Evolutionary conservation across 1,284 basidiomycete species (phyloP).

Genomic region (Gomphus bonarii): DNA sequence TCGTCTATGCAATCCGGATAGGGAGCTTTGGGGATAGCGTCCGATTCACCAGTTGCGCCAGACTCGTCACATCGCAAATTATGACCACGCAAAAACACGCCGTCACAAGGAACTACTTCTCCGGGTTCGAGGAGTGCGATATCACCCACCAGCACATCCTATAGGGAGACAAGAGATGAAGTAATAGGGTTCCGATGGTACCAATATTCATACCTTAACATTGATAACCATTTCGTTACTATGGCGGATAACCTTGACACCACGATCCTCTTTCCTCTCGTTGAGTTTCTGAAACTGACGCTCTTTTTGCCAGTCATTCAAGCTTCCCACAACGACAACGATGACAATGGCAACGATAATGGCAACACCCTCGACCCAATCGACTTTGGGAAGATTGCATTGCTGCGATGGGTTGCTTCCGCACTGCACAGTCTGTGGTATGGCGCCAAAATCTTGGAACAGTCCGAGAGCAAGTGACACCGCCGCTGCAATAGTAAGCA

Average conservation of each 20-base stretch:
- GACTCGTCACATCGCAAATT: constrained; percentile 96
- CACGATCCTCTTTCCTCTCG: constrained; percentile 92
- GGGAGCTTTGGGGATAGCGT: constrained; percentile 83
- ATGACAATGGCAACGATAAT: constrained; percentile 86
- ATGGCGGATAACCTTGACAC: constrained; percentile 83
- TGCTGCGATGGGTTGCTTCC: constrained; percentile 19
- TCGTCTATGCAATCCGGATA: constrained; percentile 66
- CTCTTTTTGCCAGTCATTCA: constrained; percentile 98
- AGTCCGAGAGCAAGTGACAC: constrained; percentile 91
- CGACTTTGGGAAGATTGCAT: constrained; percentile 54
- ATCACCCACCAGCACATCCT: constrained; percentile 92
- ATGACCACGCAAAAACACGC: constrained; percentile 87
- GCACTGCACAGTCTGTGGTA: constrained; percentile 37
- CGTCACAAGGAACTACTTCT: constrained; percentile 93
- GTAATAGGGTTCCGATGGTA: neutral
- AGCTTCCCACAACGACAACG: constrained; percentile 79
- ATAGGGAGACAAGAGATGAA: constrained; percentile 13
- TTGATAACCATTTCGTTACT: constrained; percentile 76
- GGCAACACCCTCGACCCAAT: constrained; percentile 98
- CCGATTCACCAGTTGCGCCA: constrained; percentile 91
- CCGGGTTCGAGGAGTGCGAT: constrained; percentile 89
- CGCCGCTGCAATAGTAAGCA: constrained; percentile 85
- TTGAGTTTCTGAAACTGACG: constrained; percentile 89
- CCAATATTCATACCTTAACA: constrained; percentile 45
- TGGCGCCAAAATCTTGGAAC: constrained; percentile 84